Evolutionary conservation across 1,284 basidiomycete genomes (phyloP).

Genomic region (Sporisorium graminicola): DNA sequence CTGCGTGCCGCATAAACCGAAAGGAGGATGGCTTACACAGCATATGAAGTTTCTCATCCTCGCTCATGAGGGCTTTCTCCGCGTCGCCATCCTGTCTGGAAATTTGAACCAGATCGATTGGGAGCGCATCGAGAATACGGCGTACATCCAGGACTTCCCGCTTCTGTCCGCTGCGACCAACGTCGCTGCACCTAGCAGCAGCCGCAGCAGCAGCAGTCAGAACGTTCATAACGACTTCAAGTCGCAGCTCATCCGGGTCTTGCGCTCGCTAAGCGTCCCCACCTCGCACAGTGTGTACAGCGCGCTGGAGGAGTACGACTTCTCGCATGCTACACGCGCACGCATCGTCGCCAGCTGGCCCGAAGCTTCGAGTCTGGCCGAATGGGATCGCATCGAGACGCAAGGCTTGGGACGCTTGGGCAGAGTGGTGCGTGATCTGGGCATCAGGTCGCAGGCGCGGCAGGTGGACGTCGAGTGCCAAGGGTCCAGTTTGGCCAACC

Average conservation of each 20-base stretch:
- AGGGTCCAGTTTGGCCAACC: constrained; percentile 60
- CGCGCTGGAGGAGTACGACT: constrained; percentile 39
- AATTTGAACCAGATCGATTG: constrained; percentile 66
- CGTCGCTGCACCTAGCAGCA: background rate
- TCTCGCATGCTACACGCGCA: constrained; percentile 31
- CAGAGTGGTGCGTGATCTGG: constrained; percentile 47
- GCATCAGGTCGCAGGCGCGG: constrained; percentile 13
- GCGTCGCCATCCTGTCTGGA: constrained; percentile 58
- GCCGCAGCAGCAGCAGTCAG: background rate
- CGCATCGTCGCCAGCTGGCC: constrained; percentile 60
- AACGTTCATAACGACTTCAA: constrained; percentile 35
- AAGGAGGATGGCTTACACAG: constrained; percentile 50
- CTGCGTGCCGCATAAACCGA: constrained; percentile 49
- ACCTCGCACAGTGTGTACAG: constrained; percentile 34
- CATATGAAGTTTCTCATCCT: constrained; percentile 65
- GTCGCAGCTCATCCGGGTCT: constrained; percentile 41
- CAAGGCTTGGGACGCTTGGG: constrained; percentile 59
- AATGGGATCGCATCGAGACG: constrained; percentile 59
- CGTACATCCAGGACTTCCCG: constrained; percentile 65
- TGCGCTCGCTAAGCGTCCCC: constrained; percentile 56
- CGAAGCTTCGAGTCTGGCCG: constrained; percentile 27
- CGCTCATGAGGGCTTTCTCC: constrained; percentile 50
- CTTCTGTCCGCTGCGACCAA: background rate
- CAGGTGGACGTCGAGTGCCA: constrained; percentile 57
- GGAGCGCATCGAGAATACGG: constrained; percentile 64